Evolutionary conservation across 345 rosid genomes (phyloP), one percentile per base, ranked within the genome.

Genomic region (Viola odorata): DNA sequence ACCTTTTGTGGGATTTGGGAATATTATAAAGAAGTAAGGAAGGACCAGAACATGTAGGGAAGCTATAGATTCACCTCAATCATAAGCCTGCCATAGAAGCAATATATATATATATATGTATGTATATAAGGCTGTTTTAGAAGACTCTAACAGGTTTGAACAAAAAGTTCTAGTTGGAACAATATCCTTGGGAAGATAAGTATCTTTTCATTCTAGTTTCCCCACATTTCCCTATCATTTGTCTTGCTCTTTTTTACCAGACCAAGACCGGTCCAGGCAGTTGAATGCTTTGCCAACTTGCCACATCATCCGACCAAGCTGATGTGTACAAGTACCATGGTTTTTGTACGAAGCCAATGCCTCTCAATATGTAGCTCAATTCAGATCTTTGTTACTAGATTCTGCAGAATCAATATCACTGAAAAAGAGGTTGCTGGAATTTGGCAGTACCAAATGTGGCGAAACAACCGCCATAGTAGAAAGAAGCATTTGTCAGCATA

Each of bases 81-180:
- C 76, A 69, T 78, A 66, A 72, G 71, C 81, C 63, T 83, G 76
- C 57, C 60, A 69, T 49, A 39, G 77, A 82, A 77, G 87, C 82
- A 83, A 72, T 63, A 65, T 61, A 73, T 67, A n/a, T n/a, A n/a
- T n/a, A n/a, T n/a, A n/a, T n/a, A n/a, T n/a, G n/a, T n/a, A n/a
- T n/a, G n/a, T n/a, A n/a, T n/a, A 55, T 54, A 76, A 81, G 84
- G 82, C 77, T 78, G 80, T 69, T 65, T 72, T 71, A 72, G 77
- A 83, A 79, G 81, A 80, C 79, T 73, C 83, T 81, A 86, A 81
- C 88, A 85, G 80, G 84, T 85, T 88, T 82, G 95, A 90, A 82
- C 84, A 80, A 71, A 90, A 82, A 84, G 85, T 63, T 67, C 54
- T 50, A 69, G 81, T 84, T 81, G 83, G 75, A 77, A 78, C 82